Evolutionary conservation across 2,329 filamentous ascomycete species (phyloP).

Genomic region (Pseudocercospora pini-densiflorae): DNA sequence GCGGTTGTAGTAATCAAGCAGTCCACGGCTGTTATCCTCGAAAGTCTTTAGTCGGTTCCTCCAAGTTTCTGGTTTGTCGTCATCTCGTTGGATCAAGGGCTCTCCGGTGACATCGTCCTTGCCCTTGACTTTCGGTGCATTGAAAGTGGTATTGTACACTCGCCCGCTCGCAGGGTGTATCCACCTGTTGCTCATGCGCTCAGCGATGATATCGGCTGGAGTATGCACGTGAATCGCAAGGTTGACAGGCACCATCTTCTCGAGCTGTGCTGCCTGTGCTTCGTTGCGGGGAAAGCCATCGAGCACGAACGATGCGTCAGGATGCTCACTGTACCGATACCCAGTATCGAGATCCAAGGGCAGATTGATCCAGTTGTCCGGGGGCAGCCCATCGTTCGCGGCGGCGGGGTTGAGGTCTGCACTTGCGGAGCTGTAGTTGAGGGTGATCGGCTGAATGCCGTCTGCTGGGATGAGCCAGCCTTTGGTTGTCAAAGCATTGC

Average conservation of each 20-base stretch:
- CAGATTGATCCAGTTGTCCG: constrained; percentile 47
- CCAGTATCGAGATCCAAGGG: constrained; percentile 40
- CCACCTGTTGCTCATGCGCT: constrained; percentile 90
- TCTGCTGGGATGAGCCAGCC: constrained; percentile 70
- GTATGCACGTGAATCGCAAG: constrained; percentile 87
- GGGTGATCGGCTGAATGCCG: constrained; percentile 51
- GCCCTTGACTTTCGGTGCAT: constrained; percentile 78
- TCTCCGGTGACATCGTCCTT: constrained; percentile 93
- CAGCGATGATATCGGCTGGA: constrained; percentile 82
- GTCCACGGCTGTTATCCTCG: constrained; percentile 79
- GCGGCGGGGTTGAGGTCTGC: constrained; percentile 33
- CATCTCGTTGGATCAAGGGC: constrained; percentile 75
- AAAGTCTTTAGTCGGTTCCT: constrained; percentile 80
- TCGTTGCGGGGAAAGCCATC: constrained; percentile 95
- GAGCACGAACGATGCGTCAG: constrained; percentile 86
- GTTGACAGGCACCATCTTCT: constrained; percentile 88
- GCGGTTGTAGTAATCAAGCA: constrained; percentile 86
- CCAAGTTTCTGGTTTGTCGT: constrained; percentile 89
- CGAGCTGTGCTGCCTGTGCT: constrained; percentile 75
- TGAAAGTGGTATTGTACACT: constrained; percentile 94
- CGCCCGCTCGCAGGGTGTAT: constrained; percentile 89
- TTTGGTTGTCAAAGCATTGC: constrained; percentile 81
- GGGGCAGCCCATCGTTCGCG: not conserved
- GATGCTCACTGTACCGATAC: constrained; percentile 64
- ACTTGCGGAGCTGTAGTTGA: constrained; percentile 45